Evolutionary conservation across 108 stramenopile species (phyloP).

Genomic region (Bacterosira constricta): DNA sequence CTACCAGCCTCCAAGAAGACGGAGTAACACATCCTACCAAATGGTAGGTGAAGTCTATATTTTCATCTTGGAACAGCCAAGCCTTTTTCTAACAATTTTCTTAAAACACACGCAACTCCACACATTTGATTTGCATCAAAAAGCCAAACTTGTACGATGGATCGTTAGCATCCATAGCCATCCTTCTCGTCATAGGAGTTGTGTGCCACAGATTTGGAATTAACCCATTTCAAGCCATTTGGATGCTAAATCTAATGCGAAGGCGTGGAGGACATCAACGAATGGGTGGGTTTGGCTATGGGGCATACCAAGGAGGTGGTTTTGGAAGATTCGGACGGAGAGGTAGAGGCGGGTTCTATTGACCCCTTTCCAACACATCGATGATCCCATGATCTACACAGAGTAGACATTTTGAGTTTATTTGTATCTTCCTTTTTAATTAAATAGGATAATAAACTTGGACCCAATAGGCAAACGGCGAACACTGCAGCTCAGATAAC

Average conservation of each 20-base stretch:
- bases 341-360: conserved; percentile 23
- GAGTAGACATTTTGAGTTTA: too few relatives aligned
- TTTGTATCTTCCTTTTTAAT: too few relatives aligned
- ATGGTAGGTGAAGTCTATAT: conserved; percentile 23
- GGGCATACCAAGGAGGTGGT: conserved; percentile 46
- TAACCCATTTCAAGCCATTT: conserved; percentile 67
- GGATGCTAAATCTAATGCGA: conserved; percentile 61
- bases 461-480: too few relatives aligned
- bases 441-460: too few relatives aligned
- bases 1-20: conserved; percentile 24
- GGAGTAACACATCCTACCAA: conserved; percentile 11
- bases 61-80: too few relatives aligned
- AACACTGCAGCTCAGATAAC: too few relatives aligned
- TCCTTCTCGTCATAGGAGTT: conserved; percentile 44
- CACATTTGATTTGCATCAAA: too few relatives aligned
- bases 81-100: too few relatives aligned
- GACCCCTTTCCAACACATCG: conserved; percentile 10
- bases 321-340: conserved; percentile 36
- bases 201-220: conserved; percentile 68
- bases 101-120: too few relatives aligned
- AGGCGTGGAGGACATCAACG: conserved; percentile 30
- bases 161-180: conserved; percentile 45
- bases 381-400: too few relatives aligned
- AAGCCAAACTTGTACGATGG: conserved; percentile 66
- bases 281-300: conserved; percentile 34